A percentile compares a stretch with the other conserved stretches of the same genome.
Conservation (phyloP, 805 yeast species). For the Kuraishia molischiana region DNA sequence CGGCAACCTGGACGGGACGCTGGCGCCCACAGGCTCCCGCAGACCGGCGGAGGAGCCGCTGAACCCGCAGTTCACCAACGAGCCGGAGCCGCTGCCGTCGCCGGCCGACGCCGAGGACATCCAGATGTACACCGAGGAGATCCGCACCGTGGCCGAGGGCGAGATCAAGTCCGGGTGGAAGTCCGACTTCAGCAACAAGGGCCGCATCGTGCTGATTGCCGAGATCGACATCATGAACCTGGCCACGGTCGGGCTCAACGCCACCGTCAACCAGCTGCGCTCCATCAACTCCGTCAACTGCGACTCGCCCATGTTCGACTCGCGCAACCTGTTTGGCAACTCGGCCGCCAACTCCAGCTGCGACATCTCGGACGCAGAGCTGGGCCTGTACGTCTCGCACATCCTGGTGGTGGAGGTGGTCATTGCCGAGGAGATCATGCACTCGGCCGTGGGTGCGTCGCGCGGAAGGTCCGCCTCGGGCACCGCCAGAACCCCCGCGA, state of each 20-base stretch:
- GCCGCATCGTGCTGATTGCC: constrained; percentile 71
- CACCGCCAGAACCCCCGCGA: not conserved
- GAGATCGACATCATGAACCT: constrained; percentile 54
- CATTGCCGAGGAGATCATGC: constrained; percentile 83
- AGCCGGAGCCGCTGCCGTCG: not conserved
- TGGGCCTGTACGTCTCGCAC: constrained; percentile 73
- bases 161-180: constrained; percentile 93
- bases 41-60: not conserved
- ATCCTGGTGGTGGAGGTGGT: constrained; percentile 75
- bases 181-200: constrained; percentile 72
- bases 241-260: constrained; percentile 36
- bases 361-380: constrained; percentile 72
- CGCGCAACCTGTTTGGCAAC: constrained; percentile 10
- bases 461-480: not conserved
- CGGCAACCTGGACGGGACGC: not conserved
- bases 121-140: constrained; percentile 51
- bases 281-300: constrained; percentile 22
- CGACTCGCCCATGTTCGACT: constrained; percentile 19
- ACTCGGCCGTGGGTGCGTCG: constrained; percentile 8
- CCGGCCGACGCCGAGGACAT: not conserved
- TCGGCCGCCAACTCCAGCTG: constrained; percentile 49
- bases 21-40: not conserved
- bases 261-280: constrained; percentile 16
- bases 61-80: constrained; percentile 1
- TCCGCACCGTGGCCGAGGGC: constrained; percentile 64